These are phyloP conservation scores for Turnera subulata DNA, from an alignment of 345 rosid genomes.

Conservation along the genomic window DNA sequence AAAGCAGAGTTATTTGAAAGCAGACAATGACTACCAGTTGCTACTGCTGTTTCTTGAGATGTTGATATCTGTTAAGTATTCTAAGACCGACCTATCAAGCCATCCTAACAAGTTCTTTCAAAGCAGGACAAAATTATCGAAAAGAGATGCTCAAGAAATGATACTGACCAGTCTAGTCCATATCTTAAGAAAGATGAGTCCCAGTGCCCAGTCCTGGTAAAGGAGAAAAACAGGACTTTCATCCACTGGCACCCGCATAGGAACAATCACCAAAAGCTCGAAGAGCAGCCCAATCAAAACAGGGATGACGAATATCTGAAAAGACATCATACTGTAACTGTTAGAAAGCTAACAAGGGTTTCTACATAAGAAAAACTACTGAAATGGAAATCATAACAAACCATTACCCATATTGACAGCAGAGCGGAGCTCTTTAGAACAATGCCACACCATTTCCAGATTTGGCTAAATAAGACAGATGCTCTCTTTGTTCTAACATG, in stretches of 20 bases:
- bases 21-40: too few species aligned
- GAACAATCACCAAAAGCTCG: constrained; percentile 97
- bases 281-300: constrained; percentile 90
- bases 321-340: not conserved
- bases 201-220: constrained; percentile 99
- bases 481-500: constrained; percentile 75
- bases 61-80: too few species aligned
- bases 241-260: constrained; percentile 98
- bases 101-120: too few species aligned
- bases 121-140: too few species aligned
- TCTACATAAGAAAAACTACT: not conserved
- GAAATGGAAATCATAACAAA: not conserved
- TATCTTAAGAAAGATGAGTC: constrained; percentile 93
- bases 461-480: constrained; percentile 56
- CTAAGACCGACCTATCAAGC: too few species aligned
- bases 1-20: too few species aligned
- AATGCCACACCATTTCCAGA: constrained; percentile 89
- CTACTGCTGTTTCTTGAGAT: too few species aligned
- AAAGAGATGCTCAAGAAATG: too few species aligned
- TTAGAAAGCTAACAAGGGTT: not conserved
- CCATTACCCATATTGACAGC: constrained; percentile 84
- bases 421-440: constrained; percentile 76
- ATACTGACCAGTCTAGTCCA: constrained; percentile 89
- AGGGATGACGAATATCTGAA: constrained; percentile 88
- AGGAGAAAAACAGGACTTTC: constrained; percentile 99